Percentiles rank a stretch among this genome's conserved stretches.
phyloP scores from a whole-genome alignment of 306 rosid species.

The Sicyos baderoa region DNA sequence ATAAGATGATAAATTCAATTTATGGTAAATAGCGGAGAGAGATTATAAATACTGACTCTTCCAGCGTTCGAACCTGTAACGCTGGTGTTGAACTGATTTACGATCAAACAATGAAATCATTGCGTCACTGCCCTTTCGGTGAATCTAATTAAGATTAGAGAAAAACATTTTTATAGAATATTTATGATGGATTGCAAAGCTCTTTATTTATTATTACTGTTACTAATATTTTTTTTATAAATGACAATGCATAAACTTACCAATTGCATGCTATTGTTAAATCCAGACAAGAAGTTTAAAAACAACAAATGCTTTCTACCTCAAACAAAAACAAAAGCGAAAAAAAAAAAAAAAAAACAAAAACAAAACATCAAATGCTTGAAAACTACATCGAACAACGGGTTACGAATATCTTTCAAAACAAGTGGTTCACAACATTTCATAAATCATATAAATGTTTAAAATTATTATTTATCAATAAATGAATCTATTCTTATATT shows the following conservation, averaged over 20 bases:
- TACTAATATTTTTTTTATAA: background rate
- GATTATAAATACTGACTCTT: too few relatives aligned
- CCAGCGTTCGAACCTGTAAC: too few relatives aligned
- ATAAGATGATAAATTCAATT: too few relatives aligned
- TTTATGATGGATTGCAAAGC: too few relatives aligned
- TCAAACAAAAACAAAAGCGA: too few relatives aligned
- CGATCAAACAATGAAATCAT: too few relatives aligned
- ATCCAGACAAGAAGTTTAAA: background rate
- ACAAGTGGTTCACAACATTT: background rate
- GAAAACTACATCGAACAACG: background rate
- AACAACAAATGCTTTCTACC: background rate
- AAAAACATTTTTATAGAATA: too few relatives aligned
- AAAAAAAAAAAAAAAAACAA: too few relatives aligned
- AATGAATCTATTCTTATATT: background rate
- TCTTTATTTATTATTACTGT: background rate
- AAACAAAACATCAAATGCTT: background rate
- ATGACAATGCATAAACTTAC: background rate
- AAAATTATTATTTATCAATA: background rate
- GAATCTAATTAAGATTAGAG: too few relatives aligned
- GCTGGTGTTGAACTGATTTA: too few relatives aligned
- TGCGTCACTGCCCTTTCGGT: too few relatives aligned
- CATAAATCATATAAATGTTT: background rate
- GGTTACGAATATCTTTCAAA: constrained; percentile 5
- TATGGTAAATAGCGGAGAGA: too few relatives aligned
- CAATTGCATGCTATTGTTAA: background rate